These are phyloP conservation scores for Pittosporum tobira DNA, from an alignment of 129 eudicot genomes.

Conservation along the genomic window DNA sequence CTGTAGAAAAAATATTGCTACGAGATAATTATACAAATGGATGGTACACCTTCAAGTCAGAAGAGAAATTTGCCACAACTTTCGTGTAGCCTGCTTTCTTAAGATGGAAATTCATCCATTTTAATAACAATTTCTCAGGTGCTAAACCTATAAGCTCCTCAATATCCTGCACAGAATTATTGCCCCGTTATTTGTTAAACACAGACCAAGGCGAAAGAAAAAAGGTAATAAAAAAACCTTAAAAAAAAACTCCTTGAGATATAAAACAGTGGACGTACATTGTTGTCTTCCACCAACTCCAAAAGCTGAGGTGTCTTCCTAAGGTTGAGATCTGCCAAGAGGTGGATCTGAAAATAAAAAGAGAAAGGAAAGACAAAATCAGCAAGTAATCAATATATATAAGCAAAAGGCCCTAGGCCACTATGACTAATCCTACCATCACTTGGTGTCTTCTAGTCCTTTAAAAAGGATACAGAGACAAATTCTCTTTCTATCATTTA, in stretches of 20 bases:
- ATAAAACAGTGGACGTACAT: constrained; percentile 28
- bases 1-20: neutral
- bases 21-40: neutral
- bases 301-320: constrained; percentile 94
- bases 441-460: neutral
- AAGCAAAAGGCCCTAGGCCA: neutral
- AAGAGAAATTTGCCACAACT: constrained; percentile 74
- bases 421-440: neutral
- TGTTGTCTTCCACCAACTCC: constrained; percentile 79
- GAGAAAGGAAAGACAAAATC: neutral
- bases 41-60: constrained; percentile 68
- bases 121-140: constrained; percentile 71
- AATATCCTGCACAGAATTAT: constrained; percentile 46
- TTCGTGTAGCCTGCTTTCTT: constrained; percentile 88
- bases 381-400: neutral
- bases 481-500: neutral
- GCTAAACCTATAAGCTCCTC: constrained; percentile 89
- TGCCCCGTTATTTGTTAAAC: neutral
- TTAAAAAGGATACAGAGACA: neutral
- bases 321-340: constrained; percentile 93
- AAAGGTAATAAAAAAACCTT: too few species aligned
- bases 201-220: neutral
- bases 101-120: constrained; percentile 96
- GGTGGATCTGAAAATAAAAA: constrained; percentile 52
- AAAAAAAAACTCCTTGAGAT: neutral